Evolutionary conservation across 2,329 filamentous ascomycete species (phyloP), one percentile per base, ranked within the genome.

Genomic region (Penicillium sp.): DNA sequence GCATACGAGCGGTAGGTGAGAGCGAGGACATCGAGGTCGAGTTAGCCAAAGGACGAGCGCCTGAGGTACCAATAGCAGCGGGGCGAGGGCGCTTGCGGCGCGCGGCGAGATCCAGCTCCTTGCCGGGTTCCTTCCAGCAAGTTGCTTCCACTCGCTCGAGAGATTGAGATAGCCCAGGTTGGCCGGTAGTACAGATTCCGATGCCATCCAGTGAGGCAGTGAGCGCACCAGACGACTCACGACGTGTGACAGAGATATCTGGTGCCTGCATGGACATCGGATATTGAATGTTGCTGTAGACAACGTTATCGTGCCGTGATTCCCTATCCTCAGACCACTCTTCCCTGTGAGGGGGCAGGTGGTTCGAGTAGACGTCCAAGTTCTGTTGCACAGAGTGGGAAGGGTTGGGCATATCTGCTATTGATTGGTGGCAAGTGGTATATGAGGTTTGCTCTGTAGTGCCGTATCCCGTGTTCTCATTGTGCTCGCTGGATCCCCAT

Each of bases 81-180:
- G 77, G 77, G 47, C 77, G 67, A 14, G 77, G 77, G 35, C 76
- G 71, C 61, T 78, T 79, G 53, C 77, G 70, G 44, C 77, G 71
- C 7, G 76, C 75, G 31, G 77, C 77, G 59, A 79, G 69, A 56
- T 79, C 77, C 44, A 78, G 66, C 58, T 77, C 72, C 53, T 75
- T 76, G 40, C 73, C 70, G 31, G 70, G 58, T 43, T 70, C 68
- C 52, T 70, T 71, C 72, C 72, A 74, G 14, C 67, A 67, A 22
- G 62, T 50, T 22, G 58, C 60, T 19, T 68, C 69, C 4, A 61
- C 60, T 37, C 62, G 63, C 31, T 62, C 66, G 9, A 62, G 56
- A 45, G 73, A 61, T 35, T 68, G 68, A 19, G 63, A 62, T 53
- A 69, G 52, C 25, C 53, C 61, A 36, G 67, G 57, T 30, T 59